Base-by-base conservation (phyloP, 2,329 filamentous ascomycete species). In the Sarocladium brachiariae region DNA sequence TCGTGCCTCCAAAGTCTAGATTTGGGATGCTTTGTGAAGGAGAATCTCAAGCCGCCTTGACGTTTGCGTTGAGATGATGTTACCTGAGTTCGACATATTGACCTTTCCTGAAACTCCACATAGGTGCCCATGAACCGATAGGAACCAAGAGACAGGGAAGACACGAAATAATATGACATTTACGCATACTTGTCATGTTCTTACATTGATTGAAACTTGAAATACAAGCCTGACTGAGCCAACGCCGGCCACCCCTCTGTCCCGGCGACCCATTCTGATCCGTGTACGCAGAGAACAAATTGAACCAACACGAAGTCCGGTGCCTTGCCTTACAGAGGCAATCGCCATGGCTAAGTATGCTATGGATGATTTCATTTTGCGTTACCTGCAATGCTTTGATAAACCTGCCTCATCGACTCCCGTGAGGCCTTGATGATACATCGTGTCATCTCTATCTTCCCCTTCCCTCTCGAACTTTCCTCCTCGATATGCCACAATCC, bases 141-240 rank as follows among this genome's bases (percentile, higher is more conserved):
- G n/a, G n/a, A n/a, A n/a, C n/a, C n/a, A n/a, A n/a, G n/a, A n/a
- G n/a, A n/a, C n/a, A n/a, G n/a, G n/a, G n/a, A n/a, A n/a, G n/a
- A n/a, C n/a, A n/a, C n/a, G n/a, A n/a, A n/a, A n/a, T n/a, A n/a
- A n/a, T n/a, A n/a, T n/a, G n/a, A n/a, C n/a, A n/a, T n/a, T n/a
- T n/a, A n/a, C n/a, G n/a, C 16, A 27, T n/a, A 5, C 33, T 47
- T 47, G 43, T 7, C 19, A 30, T 47, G 25, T 47, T 47, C 43
- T 47, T 47, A 47, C 43, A 47, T 47, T 47, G 24, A 18, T 45
- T 25, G 24, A 31, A 30, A 16, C 19, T 31, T 31, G 25, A 47
- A 47, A 33, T 47, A 47, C 43, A 47, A 9, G 27, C 25, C 43
- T 21, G 25, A 14, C 10, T 4, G 43, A 47, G 43, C 43, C 25